phyloP scores from a whole-genome alignment of 1,284 basidiomycete species.

The Cutaneotrichosporon arboriforme region DNA sequence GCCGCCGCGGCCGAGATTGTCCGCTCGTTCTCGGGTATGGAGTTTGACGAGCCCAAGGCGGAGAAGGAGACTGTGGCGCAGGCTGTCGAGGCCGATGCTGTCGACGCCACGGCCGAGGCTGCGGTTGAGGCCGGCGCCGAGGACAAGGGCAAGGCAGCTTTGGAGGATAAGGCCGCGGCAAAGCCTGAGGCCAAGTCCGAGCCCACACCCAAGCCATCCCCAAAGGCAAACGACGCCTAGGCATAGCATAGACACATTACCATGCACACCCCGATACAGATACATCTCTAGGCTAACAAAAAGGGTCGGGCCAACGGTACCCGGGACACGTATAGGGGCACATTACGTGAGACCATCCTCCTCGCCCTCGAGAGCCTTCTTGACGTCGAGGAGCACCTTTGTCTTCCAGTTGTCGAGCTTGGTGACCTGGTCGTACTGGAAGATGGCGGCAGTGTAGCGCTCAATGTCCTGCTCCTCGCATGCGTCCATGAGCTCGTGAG shows the following conservation, averaged over 20 bases:
- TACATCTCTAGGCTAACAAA: constrained; percentile 3
- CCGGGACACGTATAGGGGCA: no score
- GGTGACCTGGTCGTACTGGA: constrained; percentile 79
- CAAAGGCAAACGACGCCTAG: constrained; percentile 9
- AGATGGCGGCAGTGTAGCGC: constrained; percentile 62
- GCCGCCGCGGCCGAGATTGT: constrained; percentile 24
- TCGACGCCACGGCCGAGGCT: not conserved
- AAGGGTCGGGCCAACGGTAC: not conserved
- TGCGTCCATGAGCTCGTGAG: constrained; percentile 68
- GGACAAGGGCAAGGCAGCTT: not conserved
- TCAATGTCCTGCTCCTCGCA: constrained; percentile 74
- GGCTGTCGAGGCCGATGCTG: not conserved
- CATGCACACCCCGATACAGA: constrained; percentile 10
- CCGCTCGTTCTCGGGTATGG: constrained; percentile 21
- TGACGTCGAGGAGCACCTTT: constrained; percentile 76
- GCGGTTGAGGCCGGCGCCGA: not conserved
- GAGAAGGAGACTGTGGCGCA: not conserved
- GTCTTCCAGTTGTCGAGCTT: constrained; percentile 97
- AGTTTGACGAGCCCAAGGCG: constrained; percentile 9
- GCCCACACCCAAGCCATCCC: not conserved
- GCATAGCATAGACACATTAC: constrained; percentile 1
- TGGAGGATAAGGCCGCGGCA: not conserved
- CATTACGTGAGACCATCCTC: constrained; percentile 49
- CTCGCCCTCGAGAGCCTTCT: constrained; percentile 66
- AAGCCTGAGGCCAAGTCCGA: not conserved